These are phyloP conservation scores for Exobasidium rhododendri DNA, from an alignment of 1,284 basidiomycete species.

Conservation along the genomic window DNA sequence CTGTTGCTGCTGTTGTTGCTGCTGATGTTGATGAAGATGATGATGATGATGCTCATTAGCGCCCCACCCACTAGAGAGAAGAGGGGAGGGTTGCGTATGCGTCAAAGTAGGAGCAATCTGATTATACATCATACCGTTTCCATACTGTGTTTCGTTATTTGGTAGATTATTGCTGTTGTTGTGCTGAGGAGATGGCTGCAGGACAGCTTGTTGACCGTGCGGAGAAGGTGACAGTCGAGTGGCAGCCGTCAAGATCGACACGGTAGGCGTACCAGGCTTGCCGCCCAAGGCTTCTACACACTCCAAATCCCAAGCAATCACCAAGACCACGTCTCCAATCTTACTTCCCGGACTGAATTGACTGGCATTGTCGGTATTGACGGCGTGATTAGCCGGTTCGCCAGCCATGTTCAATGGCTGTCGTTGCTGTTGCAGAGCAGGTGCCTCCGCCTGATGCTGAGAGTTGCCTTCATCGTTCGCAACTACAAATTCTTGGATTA, in stretches of 20 bases:
- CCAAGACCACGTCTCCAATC: conserved; percentile 55
- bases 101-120: conserved; percentile 25
- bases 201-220: conserved; percentile 18
- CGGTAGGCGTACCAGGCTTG: conserved; percentile 41
- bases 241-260: conserved; percentile 36
- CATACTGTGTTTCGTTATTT: not conserved
- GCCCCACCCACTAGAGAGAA: not conserved
- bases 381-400: conserved; percentile 16
- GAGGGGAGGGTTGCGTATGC: conserved; percentile 36
- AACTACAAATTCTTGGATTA: conserved; percentile 56
- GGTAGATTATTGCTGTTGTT: not conserved
- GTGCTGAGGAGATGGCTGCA: conserved; percentile 29
- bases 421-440: not conserved
- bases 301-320: conserved; percentile 55
- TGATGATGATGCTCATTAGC: not conserved
- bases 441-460: conserved; percentile 2
- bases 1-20: not conserved
- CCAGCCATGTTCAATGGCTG: conserved; percentile 14
- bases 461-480: conserved; percentile 24
- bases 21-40: conserved; percentile 1
- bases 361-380: not conserved
- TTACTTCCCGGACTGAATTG: conserved; percentile 47
- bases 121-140: not conserved
- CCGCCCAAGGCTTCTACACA: conserved; percentile 46
- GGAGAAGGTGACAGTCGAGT: conserved; percentile 24